Conservation (phyloP, 2,329 filamentous ascomycete species). For the Pezicula neosporulosa region DNA sequence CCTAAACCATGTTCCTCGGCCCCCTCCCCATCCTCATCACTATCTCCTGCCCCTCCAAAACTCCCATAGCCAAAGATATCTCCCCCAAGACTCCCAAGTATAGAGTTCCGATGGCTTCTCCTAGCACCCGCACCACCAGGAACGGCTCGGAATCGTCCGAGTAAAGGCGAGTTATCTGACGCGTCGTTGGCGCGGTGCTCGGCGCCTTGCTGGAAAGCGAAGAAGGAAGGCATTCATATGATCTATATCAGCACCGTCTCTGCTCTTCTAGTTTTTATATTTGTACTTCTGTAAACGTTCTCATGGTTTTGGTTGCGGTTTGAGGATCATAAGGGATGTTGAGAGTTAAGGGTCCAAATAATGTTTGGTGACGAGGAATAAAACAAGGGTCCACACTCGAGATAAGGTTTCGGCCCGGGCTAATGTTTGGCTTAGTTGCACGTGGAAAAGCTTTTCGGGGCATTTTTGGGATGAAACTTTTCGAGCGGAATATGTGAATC, state of each 20-base stretch:
- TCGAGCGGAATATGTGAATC: too few species aligned
- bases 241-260: slow-evolving; percentile 6
- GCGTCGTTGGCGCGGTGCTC: slow-evolving; percentile 49
- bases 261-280: neutral
- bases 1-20: slow-evolving; percentile 21
- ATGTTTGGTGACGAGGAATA: too few species aligned
- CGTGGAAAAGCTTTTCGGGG: too few species aligned
- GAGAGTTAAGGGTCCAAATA: too few species aligned
- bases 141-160: slow-evolving; percentile 64
- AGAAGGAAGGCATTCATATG: slow-evolving; percentile 57
- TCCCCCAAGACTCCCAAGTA: slow-evolving; percentile 10
- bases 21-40: slow-evolving; percentile 32
- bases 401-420: too few species aligned
- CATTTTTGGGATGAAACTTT: too few species aligned
- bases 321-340: neutral
- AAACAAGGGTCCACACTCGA: too few species aligned
- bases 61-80: slow-evolving; percentile 4
- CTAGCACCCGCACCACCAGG: slow-evolving; percentile 36
- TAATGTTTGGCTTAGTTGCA: too few species aligned
- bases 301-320: neutral
- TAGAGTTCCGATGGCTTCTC: slow-evolving; percentile 16
- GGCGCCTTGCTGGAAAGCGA: slow-evolving; percentile 63
- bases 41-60: slow-evolving; percentile 23
- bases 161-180: slow-evolving; percentile 54
- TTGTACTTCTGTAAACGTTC: neutral